Evolutionary conservation across 257 asterid species (phyloP).

Genomic region (Eustoma russellianum): DNA sequence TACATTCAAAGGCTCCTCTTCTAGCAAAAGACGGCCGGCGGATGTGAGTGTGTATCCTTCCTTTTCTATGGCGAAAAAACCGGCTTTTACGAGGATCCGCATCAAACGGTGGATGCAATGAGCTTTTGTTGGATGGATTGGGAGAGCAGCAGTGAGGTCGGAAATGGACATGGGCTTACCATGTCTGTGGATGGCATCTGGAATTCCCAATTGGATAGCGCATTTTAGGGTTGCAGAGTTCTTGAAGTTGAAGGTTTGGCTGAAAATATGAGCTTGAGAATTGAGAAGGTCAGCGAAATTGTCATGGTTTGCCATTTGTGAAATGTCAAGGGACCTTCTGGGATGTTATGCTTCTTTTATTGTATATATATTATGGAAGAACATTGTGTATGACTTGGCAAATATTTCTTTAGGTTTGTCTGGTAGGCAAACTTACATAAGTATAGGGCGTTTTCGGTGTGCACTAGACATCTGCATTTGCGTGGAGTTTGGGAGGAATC

Average conservation of each 20-base stretch:
- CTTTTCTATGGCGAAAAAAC: neutral
- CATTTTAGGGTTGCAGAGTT: constrained; percentile 13
- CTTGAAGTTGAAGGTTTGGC: constrained; percentile 5
- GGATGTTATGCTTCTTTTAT: no score
- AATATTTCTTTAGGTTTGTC: no score
- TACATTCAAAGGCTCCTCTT: constrained; percentile 2
- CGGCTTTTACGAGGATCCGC: constrained; percentile 7
- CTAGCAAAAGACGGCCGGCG: constrained; percentile 3
- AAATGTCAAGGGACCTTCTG: no score
- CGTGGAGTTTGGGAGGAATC: no score
- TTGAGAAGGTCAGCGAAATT: constrained; percentile 3
- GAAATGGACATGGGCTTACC: constrained; percentile 11
- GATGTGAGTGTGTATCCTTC: constrained; percentile 1
- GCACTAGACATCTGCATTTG: no score
- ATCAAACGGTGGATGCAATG: constrained; percentile 6
- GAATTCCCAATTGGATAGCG: constrained; percentile 16
- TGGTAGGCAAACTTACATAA: no score
- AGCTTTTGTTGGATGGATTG: constrained; percentile 8
- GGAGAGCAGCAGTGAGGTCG: constrained; percentile 10
- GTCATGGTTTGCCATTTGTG: no score
- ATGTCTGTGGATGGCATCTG: constrained; percentile 14
- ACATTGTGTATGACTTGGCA: no score
- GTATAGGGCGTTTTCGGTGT: no score
- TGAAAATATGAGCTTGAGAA: constrained; percentile 19
- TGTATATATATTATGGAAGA: no score